A percentile compares a stretch with the other conserved stretches of the same genome.
Conservation (phyloP, 2,329 filamentous ascomycete genomes). For the Teratosphaeria gauchensis region DNA sequence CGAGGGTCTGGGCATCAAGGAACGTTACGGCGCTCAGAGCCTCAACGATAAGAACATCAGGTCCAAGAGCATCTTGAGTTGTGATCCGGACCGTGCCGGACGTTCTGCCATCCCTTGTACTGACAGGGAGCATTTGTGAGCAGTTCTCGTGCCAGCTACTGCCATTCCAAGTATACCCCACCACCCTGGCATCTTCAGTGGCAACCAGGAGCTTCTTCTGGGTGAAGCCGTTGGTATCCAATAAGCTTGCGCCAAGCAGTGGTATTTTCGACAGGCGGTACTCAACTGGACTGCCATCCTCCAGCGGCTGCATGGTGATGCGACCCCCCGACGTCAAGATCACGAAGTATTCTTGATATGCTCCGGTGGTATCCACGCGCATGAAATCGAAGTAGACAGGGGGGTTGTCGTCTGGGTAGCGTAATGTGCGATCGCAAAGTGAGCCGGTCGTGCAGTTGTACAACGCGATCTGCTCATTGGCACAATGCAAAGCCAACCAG, state of each 20-base stretch:
- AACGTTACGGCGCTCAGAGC: slow-evolving; percentile 9
- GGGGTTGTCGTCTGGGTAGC: slow-evolving; percentile 50
- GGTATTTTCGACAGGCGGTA: slow-evolving; percentile 12
- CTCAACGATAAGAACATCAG: slow-evolving; percentile 15
- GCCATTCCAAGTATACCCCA: slow-evolving; percentile 9
- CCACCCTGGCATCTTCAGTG: slow-evolving; percentile 15
- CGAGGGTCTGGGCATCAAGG: slow-evolving; percentile 12
- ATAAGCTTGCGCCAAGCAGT: slow-evolving; percentile 16
- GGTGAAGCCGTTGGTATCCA: slow-evolving; percentile 8
- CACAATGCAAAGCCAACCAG: slow-evolving; percentile 58
- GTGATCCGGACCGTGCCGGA: slow-evolving; percentile 12
- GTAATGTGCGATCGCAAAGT: slow-evolving; percentile 45
- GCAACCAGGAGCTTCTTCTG: slow-evolving; percentile 12
- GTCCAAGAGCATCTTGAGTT: slow-evolving; percentile 12
- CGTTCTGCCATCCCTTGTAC: slow-evolving; percentile 6
- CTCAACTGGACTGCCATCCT: slow-evolving; percentile 22
- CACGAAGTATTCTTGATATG: slow-evolving; percentile 38
- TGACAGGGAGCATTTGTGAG: slow-evolving; percentile 5
- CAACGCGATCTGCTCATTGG: slow-evolving; percentile 47
- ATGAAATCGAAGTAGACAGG: slow-evolving; percentile 58
- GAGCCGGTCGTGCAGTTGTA: slow-evolving; percentile 52
- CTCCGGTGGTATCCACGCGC: slow-evolving; percentile 24
- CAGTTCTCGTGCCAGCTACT: slow-evolving; percentile 8
- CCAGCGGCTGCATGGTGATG: slow-evolving; percentile 49
- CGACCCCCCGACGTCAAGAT: slow-evolving; percentile 56